Percentiles rank a stretch among this genome's conserved stretches.
phyloP scores from a whole-genome alignment of 495 filamentous ascomycete genomes.

The Daldinia childiae region DNA sequence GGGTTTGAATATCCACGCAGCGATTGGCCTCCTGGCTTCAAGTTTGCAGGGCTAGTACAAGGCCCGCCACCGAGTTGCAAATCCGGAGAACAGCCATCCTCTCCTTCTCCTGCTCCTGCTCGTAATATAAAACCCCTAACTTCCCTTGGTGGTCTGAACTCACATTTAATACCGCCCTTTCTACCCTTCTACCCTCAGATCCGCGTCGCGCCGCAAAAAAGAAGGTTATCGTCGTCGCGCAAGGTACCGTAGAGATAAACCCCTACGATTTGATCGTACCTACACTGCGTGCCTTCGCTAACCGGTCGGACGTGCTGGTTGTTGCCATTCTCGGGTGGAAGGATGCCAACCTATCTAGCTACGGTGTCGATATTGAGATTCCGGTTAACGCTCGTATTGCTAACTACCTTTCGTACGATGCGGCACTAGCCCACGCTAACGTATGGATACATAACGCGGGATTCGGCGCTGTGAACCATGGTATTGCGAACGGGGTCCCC shows the following conservation, averaged over 20 bases:
- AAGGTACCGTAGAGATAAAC: slow-evolving; percentile 50
- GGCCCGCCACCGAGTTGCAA: slow-evolving; percentile 16
- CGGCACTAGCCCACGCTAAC: slow-evolving; percentile 46
- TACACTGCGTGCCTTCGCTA: slow-evolving; percentile 44
- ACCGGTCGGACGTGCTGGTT: slow-evolving; percentile 42
- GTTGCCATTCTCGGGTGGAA: slow-evolving; percentile 48
- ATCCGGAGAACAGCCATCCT: background rate
- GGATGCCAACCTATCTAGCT: slow-evolving; percentile 34
- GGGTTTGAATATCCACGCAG: slow-evolving; percentile 49
- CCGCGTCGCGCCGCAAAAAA: slow-evolving; percentile 20
- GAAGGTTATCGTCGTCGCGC: slow-evolving; percentile 51
- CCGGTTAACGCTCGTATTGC: slow-evolving; percentile 46
- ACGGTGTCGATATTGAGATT: background rate
- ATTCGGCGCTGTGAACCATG: slow-evolving; percentile 53
- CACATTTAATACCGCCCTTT: slow-evolving; percentile 17
- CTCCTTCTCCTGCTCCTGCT: background rate
- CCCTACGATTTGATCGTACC: slow-evolving; percentile 49
- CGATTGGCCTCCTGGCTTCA: slow-evolving; percentile 48
- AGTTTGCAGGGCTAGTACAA: slow-evolving; percentile 48
- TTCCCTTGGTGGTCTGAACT: slow-evolving; percentile 43
- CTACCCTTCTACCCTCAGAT: background rate
- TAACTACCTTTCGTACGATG: slow-evolving; percentile 53
- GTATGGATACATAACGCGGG: slow-evolving; percentile 54
- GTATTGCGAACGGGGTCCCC: slow-evolving; percentile 51
- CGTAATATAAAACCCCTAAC: background rate